Evolutionary conservation across 192 early-diverging fungal genomes (phyloP), one percentile per base, ranked within the genome.

Genomic region (Martensiomyces pterosporus): DNA sequence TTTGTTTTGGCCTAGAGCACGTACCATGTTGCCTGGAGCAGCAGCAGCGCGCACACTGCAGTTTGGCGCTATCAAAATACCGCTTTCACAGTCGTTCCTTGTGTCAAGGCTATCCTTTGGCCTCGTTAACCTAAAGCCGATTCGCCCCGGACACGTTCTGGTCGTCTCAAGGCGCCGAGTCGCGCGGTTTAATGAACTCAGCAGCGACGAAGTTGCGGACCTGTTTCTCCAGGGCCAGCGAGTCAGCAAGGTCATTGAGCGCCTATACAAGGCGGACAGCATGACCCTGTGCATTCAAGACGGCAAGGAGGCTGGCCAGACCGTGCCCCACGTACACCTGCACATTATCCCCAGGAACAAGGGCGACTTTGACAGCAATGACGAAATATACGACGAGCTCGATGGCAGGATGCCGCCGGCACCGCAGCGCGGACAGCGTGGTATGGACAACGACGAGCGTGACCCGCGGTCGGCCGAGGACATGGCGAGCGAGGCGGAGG

Each of bases 81-180:
- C 67, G 5, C 74, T 79, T n/a, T 65, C 68, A 16, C 85, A 97
- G 55, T 73, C 87, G 34, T 97, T 97, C 66, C 73, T 83, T 43
- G 74, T 70, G 45, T 79, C 89, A 7, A 69, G 78, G 43, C 66
- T 85, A n/a, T 77, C 77, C 19, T 78, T 86, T 24, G 93, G 85
- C 0, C 59, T 98, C 9, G 93, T 96, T 42, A 95, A 96, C 60
- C 78, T 92, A n/a, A 95, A 96, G 62, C 93, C 95, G 13, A 82
- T 92, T 35, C 79, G 82, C 0, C 87, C 87, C 1, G 61, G 70
- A 41, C 86, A 97, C 76, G 92, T 96, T 3, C 80, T 98, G 16
- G 76, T 96, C 4, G 68, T 85, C 14, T 76, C 89, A 2, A 75
- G 80, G 14, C 77, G 90, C 43, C 61, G 75, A 9, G 85, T 87